Base-by-base conservation (phyloP, 228 moss, liverwort and hornwort species). In the Sphagnum fallax region DNA sequence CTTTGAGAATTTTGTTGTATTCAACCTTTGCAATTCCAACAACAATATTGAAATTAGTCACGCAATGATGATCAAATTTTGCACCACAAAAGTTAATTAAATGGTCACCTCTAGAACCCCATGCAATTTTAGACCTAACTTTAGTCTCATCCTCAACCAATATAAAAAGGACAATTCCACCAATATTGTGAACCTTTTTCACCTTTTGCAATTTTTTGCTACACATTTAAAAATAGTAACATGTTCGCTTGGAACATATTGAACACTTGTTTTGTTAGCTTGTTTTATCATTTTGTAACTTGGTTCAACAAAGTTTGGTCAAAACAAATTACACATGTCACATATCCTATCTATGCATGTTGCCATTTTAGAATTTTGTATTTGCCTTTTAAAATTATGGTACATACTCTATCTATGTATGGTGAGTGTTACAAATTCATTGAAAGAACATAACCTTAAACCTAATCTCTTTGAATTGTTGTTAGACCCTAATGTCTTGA, bases 241-340 rank as follows among this genome's bases (percentile, higher is more conserved):
- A 65, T 65, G 65, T 47, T 65, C 65, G 0, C 65, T 49, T 10
- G 5, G 65, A 8, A 65, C 48, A 49, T 48, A 65, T 65, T 65
- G 1, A 5, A 65, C 65, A 47, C 65, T 50, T 49, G 48, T 65
- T 49, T 47, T 47, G 50, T 65, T 65, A 7, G 6, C 65, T 8
- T 14, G 18, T 47, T 65, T 65, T 8, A 65, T 49, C 8, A 50
- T 65, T 6, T 49, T 65, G 14, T 47, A 65, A 8, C 10, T 65
- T 47, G n/a, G 18, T 5, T 50, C 5, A 1, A 14, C 65, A 65
- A 47, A 65, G 65, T 65, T 65, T 47, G 51, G 2, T 0, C 7
- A 0, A n/a, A 65, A 65, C 18, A 65, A 47, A 65, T 65, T 50
- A 65, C 65, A n/a, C n/a, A n/a, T n/a, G n/a, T n/a, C n/a, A n/a